Conservation (phyloP, 169 alveolate species). For the Hepatocystis sp. region DNA sequence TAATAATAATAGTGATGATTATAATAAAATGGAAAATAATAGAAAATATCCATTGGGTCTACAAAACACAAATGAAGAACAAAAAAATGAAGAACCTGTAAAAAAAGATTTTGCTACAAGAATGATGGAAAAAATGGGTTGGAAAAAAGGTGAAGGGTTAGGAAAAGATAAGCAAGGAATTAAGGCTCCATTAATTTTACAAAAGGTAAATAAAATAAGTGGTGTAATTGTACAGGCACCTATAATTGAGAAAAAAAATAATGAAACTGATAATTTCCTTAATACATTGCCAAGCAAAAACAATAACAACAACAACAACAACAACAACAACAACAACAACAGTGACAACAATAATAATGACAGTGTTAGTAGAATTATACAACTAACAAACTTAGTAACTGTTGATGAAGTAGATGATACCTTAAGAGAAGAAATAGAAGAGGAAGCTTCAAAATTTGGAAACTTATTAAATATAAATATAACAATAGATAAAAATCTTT, state of each 20-base stretch:
- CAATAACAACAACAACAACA: constrained; percentile 6
- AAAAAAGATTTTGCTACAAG: constrained; percentile 88
- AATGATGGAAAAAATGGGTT: constrained; percentile 92
- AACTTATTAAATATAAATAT: constrained; percentile 79
- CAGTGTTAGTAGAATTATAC: constrained; percentile 55
- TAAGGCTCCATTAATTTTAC: constrained; percentile 88
- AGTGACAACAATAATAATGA: constrained; percentile 20
- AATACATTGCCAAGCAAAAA: no score
- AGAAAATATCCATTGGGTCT: no score
- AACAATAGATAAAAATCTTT: constrained; percentile 74
- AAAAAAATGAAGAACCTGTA: no score
- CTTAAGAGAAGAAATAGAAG: constrained; percentile 82
- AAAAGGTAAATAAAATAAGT: constrained; percentile 85
- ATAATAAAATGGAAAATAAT: no score
- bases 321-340: constrained; percentile 10
- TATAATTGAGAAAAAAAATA: neutral
- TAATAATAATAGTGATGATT: no score
- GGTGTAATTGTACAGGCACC: constrained; percentile 87
- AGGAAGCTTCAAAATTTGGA: constrained; percentile 86
- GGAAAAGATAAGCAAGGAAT: constrained; percentile 91
- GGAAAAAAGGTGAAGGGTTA: constrained; percentile 92
- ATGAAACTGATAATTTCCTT: neutral
- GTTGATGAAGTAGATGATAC: constrained; percentile 82
- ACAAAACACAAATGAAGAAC: no score
- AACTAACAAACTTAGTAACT: constrained; percentile 79